phyloP scores from a whole-genome alignment of 2,329 filamentous ascomycete genomes.

The Thelonectria rubi region DNA sequence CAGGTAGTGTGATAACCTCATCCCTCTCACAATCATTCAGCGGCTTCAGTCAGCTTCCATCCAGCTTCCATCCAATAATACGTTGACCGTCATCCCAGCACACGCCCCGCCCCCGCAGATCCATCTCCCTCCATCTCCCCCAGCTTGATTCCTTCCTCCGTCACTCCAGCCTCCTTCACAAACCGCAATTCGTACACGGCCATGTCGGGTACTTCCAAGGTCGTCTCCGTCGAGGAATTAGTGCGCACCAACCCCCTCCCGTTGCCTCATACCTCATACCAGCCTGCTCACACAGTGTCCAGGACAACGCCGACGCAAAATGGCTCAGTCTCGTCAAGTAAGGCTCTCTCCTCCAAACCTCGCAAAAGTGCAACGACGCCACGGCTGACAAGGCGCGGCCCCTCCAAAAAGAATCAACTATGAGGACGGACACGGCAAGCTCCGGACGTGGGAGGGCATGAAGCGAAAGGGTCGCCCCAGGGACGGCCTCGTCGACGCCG shows the following conservation, averaged over 20 bases:
- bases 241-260: background rate
- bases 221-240: conserved; percentile 18
- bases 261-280: background rate
- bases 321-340: conserved; percentile 25
- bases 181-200: background rate
- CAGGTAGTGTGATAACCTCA: too few relatives aligned
- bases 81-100: too few relatives aligned
- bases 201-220: conserved; percentile 14
- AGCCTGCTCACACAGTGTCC: background rate
- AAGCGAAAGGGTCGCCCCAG: conserved; percentile 73
- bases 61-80: too few relatives aligned
- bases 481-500: conserved; percentile 71
- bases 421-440: conserved; percentile 66
- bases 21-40: too few relatives aligned
- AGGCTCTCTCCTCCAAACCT: background rate
- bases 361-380: background rate
- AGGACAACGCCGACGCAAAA: conserved; percentile 17
- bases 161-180: background rate
- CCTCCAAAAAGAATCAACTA: conserved; percentile 64
- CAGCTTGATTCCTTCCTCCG: too few relatives aligned
- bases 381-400: background rate
- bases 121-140: too few relatives aligned
- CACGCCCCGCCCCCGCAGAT: too few relatives aligned
- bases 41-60: too few relatives aligned
- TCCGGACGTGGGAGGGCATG: conserved; percentile 76